These are phyloP conservation scores for Stemphylium beticola DNA, from an alignment of 2,329 filamentous ascomycete genomes.

Conservation along the genomic window DNA sequence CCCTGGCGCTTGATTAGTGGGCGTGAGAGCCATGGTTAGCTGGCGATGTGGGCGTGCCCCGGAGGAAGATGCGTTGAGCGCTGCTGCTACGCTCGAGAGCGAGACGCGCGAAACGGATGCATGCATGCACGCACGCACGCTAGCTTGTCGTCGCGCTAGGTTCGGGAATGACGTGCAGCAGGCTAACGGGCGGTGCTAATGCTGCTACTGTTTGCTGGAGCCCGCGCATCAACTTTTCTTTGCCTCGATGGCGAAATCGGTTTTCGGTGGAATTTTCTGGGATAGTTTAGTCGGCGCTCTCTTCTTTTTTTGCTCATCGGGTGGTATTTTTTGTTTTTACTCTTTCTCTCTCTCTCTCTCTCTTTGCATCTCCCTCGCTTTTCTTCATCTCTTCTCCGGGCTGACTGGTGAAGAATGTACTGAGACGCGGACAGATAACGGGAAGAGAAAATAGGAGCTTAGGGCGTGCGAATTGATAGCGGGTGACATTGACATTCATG, in stretches of 20 bases:
- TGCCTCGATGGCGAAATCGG: too few species aligned
- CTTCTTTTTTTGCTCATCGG: not conserved
- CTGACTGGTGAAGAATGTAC: not conserved
- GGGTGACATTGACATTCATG: not conserved
- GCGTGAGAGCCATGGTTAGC: slow-evolving; percentile 47
- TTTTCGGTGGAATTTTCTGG: too few species aligned
- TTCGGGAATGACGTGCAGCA: not conserved
- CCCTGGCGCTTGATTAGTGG: slow-evolving; percentile 48
- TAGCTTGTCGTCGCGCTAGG: too few species aligned
- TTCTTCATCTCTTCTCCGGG: too few species aligned
- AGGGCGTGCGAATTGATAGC: not conserved
- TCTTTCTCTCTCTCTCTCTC: not conserved
- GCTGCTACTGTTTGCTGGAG: not conserved
- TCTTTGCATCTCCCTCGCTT: not conserved
- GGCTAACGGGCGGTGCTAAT: not conserved
- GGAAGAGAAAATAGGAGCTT: not conserved
- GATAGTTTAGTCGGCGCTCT: too few species aligned
- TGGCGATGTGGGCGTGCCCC: not conserved
- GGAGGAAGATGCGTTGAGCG: too few species aligned
- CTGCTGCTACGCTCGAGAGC: too few species aligned
- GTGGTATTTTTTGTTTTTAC: not conserved
- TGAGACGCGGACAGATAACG: not conserved
- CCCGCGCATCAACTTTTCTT: too few species aligned
- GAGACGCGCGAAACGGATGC: too few species aligned
- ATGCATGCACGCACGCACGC: too few species aligned